phyloP scores from a whole-genome alignment of 352 stramenopile species.

The Globisporangium orthogonon region DNA sequence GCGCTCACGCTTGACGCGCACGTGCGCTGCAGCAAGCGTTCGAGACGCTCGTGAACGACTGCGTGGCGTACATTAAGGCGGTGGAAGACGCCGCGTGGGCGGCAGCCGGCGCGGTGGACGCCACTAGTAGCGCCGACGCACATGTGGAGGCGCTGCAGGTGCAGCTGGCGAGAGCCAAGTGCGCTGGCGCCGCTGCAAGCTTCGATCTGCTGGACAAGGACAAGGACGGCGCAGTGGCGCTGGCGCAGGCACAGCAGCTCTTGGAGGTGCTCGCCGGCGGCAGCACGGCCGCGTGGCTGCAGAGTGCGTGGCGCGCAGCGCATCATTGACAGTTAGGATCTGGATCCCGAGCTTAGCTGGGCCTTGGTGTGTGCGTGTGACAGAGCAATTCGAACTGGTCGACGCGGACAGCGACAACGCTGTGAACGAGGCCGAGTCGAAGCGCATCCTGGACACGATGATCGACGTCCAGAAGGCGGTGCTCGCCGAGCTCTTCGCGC shows the following conservation, averaged over 20 bases:
- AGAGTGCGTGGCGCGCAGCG: conserved; percentile 16
- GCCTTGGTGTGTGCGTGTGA: neutral
- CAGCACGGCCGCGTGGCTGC: conserved; percentile 35
- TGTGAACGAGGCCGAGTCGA: conserved; percentile 52
- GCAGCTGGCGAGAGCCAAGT: conserved; percentile 61
- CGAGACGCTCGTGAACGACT: conserved; percentile 40
- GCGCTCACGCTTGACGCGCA: neutral
- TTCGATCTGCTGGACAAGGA: conserved; percentile 63
- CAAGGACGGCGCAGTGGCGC: conserved; percentile 47
- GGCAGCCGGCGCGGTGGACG: conserved; percentile 24
- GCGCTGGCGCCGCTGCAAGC: conserved; percentile 19
- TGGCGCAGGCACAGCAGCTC: conserved; percentile 35
- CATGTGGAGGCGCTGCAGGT: conserved; percentile 57
- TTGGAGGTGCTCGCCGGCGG: conserved; percentile 28
- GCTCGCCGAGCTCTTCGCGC: conserved; percentile 51
- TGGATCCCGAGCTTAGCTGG: neutral
- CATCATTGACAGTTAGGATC: neutral
- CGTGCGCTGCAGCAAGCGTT: conserved; percentile 21
- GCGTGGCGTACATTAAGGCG: conserved; percentile 30
- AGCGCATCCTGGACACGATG: conserved; percentile 52
- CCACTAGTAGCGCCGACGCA: conserved; percentile 16
- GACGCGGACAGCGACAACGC: conserved; percentile 45
- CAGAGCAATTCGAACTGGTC: conserved; percentile 57
- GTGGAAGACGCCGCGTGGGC: conserved; percentile 35
- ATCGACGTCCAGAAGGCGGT: conserved; percentile 47